Evolutionary conservation across 2,329 filamentous ascomycete species (phyloP).

Genomic region (Fusarium circinatum): DNA sequence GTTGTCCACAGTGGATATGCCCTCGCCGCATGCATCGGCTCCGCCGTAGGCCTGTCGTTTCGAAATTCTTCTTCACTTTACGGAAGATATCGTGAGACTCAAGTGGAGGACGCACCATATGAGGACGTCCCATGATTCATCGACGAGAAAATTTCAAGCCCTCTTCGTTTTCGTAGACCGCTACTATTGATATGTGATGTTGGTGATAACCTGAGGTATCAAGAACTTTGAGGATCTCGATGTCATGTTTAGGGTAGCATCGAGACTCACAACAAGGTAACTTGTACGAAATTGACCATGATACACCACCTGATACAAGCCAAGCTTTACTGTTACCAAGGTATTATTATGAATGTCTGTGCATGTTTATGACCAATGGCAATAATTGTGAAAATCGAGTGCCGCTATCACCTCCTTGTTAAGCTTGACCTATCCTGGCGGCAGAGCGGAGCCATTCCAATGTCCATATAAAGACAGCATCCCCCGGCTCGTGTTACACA

Average conservation of each 20-base stretch:
- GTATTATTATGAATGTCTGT: slow-evolving; percentile 10
- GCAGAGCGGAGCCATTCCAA: slow-evolving; percentile 18
- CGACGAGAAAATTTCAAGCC: not conserved
- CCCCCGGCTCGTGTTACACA: slow-evolving; percentile 19
- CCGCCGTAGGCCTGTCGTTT: slow-evolving; percentile 17
- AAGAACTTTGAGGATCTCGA: not conserved
- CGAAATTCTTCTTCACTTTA: not conserved
- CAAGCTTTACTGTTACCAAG: not conserved
- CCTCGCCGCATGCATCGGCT: slow-evolving; percentile 17
- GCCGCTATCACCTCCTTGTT: slow-evolving; percentile 6
- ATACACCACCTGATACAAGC: not conserved
- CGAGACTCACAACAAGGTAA: not conserved
- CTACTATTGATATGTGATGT: not conserved
- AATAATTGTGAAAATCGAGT: slow-evolving; percentile 13
- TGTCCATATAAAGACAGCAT: slow-evolving; percentile 34
- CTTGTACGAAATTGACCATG: not conserved
- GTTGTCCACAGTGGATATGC: slow-evolving; percentile 34
- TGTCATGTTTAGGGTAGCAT: slow-evolving; percentile 24
- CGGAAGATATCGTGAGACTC: slow-evolving; percentile 14
- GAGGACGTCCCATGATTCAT: slow-evolving; percentile 23
- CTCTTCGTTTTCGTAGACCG: not conserved
- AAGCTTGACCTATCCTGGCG: slow-evolving; percentile 20
- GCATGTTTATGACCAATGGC: slow-evolving; percentile 24
- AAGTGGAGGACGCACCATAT: slow-evolving; percentile 5
- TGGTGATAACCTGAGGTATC: not conserved